Percentiles rank a stretch among this genome's conserved stretches.
phyloP scores from a whole-genome alignment of 805 yeast species.

The Spathaspora boniae region DNA sequence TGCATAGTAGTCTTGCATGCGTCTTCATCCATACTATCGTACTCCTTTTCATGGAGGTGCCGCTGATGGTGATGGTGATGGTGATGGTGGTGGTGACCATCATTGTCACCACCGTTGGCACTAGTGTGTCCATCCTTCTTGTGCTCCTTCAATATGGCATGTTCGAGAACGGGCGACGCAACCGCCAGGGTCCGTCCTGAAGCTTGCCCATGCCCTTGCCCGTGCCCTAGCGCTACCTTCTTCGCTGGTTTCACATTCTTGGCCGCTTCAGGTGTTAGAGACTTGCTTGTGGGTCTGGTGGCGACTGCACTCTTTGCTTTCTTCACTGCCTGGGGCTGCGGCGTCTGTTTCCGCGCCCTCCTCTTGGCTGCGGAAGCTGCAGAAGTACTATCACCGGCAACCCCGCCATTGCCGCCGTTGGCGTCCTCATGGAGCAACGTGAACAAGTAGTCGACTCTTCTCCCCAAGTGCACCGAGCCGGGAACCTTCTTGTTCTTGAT shows the following conservation, averaged over 20 bases:
- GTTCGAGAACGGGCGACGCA: background rate
- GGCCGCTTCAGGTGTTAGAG: conserved; percentile 7
- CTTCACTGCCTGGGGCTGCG: background rate
- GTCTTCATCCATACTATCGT: conserved; percentile 75
- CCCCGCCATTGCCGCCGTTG: conserved; percentile 20
- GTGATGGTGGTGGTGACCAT: conserved; percentile 4
- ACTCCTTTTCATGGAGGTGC: conserved; percentile 37
- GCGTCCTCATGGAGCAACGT: conserved; percentile 62
- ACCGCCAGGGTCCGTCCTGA: background rate
- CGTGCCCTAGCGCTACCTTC: no score
- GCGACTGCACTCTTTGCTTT: conserved; percentile 11
- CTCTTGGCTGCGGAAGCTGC: conserved; percentile 15
- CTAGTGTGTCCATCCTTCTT: background rate
- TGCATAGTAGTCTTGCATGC: conserved; percentile 58
- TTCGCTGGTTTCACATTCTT: conserved; percentile 9
- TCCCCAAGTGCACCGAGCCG: conserved; percentile 84
- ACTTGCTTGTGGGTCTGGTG: conserved; percentile 6
- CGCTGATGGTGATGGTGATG: conserved; percentile 2
- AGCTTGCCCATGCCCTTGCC: background rate
- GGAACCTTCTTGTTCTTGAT: conserved; percentile 64
- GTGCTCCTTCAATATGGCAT: background rate
- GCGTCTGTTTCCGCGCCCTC: conserved; percentile 14
- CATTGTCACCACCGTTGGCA: conserved; percentile 2
- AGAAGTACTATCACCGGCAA: conserved; percentile 12
- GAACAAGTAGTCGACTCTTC: conserved; percentile 87